Base-by-base conservation (phyloP, 345 rosid species). In the Salix koriyanagi region DNA sequence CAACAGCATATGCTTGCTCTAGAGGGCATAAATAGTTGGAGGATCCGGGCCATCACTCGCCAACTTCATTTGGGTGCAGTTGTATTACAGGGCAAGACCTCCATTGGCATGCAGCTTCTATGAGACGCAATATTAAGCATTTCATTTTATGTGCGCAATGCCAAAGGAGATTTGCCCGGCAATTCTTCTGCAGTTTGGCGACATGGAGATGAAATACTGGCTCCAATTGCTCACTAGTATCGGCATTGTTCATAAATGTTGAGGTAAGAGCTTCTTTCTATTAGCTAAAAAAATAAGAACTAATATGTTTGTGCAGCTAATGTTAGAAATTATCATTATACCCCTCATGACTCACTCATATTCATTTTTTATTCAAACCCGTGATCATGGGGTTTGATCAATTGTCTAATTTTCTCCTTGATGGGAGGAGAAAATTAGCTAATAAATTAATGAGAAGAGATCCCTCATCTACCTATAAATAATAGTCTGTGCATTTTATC, bases 121-220 rank as follows among this genome's bases (percentile, higher is more conserved):
- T n/a, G 36, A 62, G 19, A 2, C 52, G 72, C 48, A 5, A 26
- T 15, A 13, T 15, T 11, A n/a, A 70, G 23, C 34, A 0, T 44
- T 65, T 23, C 18, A 23, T 37, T 7, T 67, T 36, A 74, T 80
- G 83, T 50, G 70, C 72, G 25, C 67, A 75, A 74, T 84, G 87
- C 87, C 86, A 81, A 84, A 77, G 89, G 85, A 86, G 89, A 86
- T 86, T 84, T 86, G 86, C 87, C 85, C 85, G 71, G 86, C 86
- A 75, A 84, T 86, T 68, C 86, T 78, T 79, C 78, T 84, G 87
- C 86, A 82, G 74, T 65, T n/a, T 12, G 4, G 46, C 58, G 36
- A 2, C 19, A 23, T 1, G 1, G 25, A 9, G 37, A 30, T 32
- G 26, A 58, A 23, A 15, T 37, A 21, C 50, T 34, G 46, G 14